Base-by-base conservation (phyloP, 2,329 filamentous ascomycete species). In the Capronia epimyces region DNA sequence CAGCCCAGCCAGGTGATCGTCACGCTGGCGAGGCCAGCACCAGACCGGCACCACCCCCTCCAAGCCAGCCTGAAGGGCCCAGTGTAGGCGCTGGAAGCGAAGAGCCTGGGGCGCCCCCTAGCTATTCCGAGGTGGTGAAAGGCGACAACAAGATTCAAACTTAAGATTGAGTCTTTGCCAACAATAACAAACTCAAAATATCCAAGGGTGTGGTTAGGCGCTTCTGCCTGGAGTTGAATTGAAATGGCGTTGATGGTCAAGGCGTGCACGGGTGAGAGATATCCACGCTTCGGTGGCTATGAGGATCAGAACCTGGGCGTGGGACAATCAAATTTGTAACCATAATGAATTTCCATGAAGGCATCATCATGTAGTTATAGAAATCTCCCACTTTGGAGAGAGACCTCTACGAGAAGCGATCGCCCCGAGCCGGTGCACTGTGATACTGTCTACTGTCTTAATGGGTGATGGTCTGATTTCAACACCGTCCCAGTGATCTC, bases 121-220 rank as follows among this genome's bases (percentile, higher is more conserved):
- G 85, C 12, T 97, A 97, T 68, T 86, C 87, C 13, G 88, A 96
- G 70, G 91, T 89, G 42, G 84, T 96, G 52, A 84, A 84, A 63
- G 89, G 88, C 1, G 91, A 97, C 66, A 73, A 96, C 70, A 97
- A 97, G 79, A 77, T 96, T 44, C 93, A 97, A 76, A 77, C 69
- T 15, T 75, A 78, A 50, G 77, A 82, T 53, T 82, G 75, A 52
- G 16, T 15, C 10, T 13, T 8, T 21, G 20, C 27, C 13, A 9
- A 10, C 20, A 20, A 41, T 41, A 7, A 41, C n/a, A n/a, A n/a
- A n/a, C n/a, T n/a, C n/a, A n/a, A n/a, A n/a, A n/a, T n/a, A n/a
- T n/a, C n/a, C n/a, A n/a, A n/a, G n/a, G n/a, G n/a, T n/a, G n/a
- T n/a, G n/a, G n/a, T n/a, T n/a, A n/a, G n/a, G n/a, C n/a, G n/a